Conservation (phyloP, 202 grass and related monocot genomes). For the Musa balbisiana region DNA sequence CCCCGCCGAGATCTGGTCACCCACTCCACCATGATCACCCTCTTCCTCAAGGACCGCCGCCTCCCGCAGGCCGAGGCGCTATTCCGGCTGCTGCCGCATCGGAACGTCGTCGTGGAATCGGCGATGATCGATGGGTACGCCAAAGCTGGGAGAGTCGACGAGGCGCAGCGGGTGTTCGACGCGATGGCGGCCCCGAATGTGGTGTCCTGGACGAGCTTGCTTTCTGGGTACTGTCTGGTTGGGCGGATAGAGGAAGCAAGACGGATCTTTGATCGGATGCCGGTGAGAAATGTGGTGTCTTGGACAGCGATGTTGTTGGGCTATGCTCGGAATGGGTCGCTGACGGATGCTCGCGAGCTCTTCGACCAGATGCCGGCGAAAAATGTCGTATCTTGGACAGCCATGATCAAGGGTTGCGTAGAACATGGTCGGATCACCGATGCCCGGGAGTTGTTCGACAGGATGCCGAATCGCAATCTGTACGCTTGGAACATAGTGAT, state of each 20-base stretch:
- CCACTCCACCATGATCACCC: constrained; percentile 28
- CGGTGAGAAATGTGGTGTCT: constrained; percentile 25
- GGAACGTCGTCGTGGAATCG: constrained; percentile 5
- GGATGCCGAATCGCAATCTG: constrained; percentile 32
- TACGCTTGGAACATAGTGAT: constrained; percentile 43
- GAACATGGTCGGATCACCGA: constrained; percentile 15
- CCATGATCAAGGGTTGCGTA: constrained; percentile 40
- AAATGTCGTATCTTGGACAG: constrained; percentile 43
- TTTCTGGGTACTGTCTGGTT: constrained; percentile 20
- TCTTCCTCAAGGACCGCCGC: constrained; percentile 10
- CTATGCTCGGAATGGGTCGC: constrained; percentile 15
- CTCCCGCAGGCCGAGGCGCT: constrained; percentile 34
- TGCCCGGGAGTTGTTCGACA: constrained; percentile 33
- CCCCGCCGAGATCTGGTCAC: constrained; percentile 3
- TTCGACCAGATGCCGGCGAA: constrained; percentile 26
- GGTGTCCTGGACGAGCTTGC: constrained; percentile 25
- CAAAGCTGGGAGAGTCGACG: constrained; percentile 12
- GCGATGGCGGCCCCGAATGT: constrained; percentile 18
- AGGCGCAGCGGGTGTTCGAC: constrained; percentile 22
- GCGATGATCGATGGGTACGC: constrained; percentile 38
- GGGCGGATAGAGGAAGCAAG: constrained; percentile 16
- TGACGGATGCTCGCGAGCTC: constrained; percentile 8
- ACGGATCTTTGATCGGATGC: constrained; percentile 21
- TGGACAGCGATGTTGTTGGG: constrained; percentile 25
- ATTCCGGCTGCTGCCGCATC: constrained; percentile 24